These are phyloP conservation scores for Nemania sp. DNA, from an alignment of 2,329 filamentous ascomycete species.

Conservation along the genomic window DNA sequence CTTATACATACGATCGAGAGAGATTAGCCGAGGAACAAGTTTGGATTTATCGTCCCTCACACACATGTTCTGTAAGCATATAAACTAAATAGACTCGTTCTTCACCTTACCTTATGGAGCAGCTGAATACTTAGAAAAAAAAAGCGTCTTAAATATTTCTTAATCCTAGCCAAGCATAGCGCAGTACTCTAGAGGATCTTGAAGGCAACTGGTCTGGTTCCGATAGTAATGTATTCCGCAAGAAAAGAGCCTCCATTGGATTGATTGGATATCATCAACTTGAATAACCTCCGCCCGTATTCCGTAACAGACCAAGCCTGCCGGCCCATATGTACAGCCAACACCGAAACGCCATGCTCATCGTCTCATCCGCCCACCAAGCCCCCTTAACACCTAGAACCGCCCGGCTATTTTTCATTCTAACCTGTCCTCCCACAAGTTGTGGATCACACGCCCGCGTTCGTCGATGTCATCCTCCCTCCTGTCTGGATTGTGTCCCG, in stretches of 20 bases:
- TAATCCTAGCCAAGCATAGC: too few species aligned
- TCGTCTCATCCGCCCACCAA: constrained; percentile 2
- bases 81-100: too few species aligned
- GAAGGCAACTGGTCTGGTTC: neutral
- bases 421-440: constrained; percentile 31
- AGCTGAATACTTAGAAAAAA: too few species aligned
- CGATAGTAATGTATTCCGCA: neutral
- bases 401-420: neutral
- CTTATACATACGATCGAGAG: too few species aligned
- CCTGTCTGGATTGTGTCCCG: constrained; percentile 63
- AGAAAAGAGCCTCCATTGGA: constrained; percentile 3
- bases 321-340: constrained; percentile 10
- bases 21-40: too few species aligned
- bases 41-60: too few species aligned
- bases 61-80: too few species aligned
- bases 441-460: constrained; percentile 56
- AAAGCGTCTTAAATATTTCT: too few species aligned
- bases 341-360: constrained; percentile 8
- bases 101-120: too few species aligned
- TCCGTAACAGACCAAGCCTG: neutral
- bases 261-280: constrained; percentile 31
- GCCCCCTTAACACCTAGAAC: neutral
- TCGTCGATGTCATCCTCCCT: constrained; percentile 60
- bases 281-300: constrained; percentile 1
- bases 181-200: neutral